These are phyloP conservation scores for Suillus hirtellus DNA, from an alignment of 768 basidiomycete genomes.

Conservation along the genomic window DNA sequence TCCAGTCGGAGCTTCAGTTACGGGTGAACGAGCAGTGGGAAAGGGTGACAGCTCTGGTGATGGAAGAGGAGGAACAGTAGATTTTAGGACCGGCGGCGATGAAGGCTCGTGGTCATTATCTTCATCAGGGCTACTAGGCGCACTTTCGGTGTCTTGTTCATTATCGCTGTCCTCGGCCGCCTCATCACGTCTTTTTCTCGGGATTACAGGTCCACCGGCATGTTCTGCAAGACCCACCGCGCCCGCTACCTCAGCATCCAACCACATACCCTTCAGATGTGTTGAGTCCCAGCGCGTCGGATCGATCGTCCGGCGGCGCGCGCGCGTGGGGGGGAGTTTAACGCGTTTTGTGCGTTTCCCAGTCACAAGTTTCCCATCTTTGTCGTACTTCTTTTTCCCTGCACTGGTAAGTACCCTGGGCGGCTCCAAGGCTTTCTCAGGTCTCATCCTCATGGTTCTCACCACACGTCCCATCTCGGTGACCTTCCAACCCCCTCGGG, in stretches of 20 bases:
- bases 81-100: background rate
- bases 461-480: conserved; percentile 67
- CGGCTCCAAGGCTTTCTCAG: conserved; percentile 54
- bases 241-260: conserved; percentile 40
- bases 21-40: background rate
- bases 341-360: conserved; percentile 44
- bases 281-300: conserved; percentile 69
- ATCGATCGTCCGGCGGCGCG: conserved; percentile 68
- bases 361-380: conserved; percentile 23
- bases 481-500: conserved; percentile 65
- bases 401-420: conserved; percentile 13
- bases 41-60: background rate
- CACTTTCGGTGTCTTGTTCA: conserved; percentile 10
- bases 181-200: background rate
- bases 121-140: background rate
- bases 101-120: background rate
- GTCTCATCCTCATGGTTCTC: conserved; percentile 69
- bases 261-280: conserved; percentile 68
- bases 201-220: background rate
- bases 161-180: background rate
- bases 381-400: conserved; percentile 15
- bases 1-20: background rate
- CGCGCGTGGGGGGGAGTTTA: conserved; percentile 55
- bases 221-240: conserved; percentile 2
- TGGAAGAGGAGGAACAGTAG: background rate